A percentile compares a stretch with the other conserved stretches of the same genome.
Evolutionary conservation across 1,139 yeast genomes (phyloP).

Genomic region (Magnusiomyces fungicola): DNA sequence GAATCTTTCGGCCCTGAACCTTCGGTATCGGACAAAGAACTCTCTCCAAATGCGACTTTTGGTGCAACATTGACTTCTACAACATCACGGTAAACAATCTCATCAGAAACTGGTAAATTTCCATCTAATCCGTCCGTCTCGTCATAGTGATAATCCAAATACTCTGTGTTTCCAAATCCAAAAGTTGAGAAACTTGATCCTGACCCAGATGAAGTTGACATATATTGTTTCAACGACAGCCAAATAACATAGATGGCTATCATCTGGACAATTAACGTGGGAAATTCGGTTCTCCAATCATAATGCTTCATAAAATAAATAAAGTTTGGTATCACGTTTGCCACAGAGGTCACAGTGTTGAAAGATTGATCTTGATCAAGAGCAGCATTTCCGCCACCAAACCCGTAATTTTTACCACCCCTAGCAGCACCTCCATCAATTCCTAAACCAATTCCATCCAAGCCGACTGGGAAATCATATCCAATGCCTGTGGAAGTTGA

Average conservation of each 20-base stretch:
- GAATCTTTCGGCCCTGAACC: neutral
- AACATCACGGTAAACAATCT: neutral
- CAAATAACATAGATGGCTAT: constrained; percentile 29
- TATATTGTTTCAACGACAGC: constrained; percentile 18
- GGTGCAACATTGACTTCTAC: neutral
- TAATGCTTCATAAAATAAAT: constrained; percentile 22
- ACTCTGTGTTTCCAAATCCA: neutral
- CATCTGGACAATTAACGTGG: constrained; percentile 23
- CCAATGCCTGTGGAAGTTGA: neutral
- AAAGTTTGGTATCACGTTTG: constrained; percentile 20
- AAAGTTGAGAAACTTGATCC: neutral
- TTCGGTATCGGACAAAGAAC: neutral
- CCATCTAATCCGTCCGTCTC: constrained; percentile 15
- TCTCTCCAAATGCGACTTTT: neutral
- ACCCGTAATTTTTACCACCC: neutral
- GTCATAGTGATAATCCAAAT: neutral
- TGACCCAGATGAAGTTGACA: neutral
- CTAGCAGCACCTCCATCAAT: constrained; percentile 1
- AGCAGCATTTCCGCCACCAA: neutral
- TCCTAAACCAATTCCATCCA: neutral
- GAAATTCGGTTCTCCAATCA: constrained; percentile 28
- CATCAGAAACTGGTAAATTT: constrained; percentile 17
- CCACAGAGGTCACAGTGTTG: constrained; percentile 24
- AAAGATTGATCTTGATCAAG: constrained; percentile 9
- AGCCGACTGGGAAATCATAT: neutral